A percentile compares a stretch with the other conserved stretches of the same genome.
Evolutionary conservation across 441 rosid genomes (phyloP).

Genomic region (Brassica balearica): DNA sequence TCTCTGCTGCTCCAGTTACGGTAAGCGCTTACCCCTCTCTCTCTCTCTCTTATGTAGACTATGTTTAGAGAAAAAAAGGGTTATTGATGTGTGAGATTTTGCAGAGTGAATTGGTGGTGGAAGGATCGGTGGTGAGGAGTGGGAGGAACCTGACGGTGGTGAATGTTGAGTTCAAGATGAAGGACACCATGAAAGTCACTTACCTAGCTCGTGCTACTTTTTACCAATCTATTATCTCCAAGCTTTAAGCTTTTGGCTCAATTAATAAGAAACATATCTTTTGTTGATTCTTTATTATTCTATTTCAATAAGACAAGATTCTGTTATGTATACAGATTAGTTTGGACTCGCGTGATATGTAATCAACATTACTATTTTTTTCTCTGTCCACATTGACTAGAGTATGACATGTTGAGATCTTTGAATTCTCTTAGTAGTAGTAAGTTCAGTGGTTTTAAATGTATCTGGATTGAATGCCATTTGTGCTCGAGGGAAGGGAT

Average conservation of each 20-base stretch:
- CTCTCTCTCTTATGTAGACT: background rate
- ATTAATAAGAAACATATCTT: too few relatives aligned
- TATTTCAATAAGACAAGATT: too few relatives aligned
- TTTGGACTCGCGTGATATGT: too few relatives aligned
- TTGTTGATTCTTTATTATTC: too few relatives aligned
- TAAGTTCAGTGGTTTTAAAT: too few relatives aligned
- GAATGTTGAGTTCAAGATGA: slow-evolving; percentile 59
- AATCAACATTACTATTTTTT: too few relatives aligned
- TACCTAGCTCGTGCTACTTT: slow-evolving; percentile 67
- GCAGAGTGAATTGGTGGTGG: slow-evolving; percentile 55
- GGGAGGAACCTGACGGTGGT: slow-evolving; percentile 76
- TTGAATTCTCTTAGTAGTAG: too few relatives aligned
- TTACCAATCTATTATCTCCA: slow-evolving; percentile 55
- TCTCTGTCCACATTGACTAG: too few relatives aligned
- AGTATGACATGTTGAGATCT: too few relatives aligned
- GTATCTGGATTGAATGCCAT: too few relatives aligned
- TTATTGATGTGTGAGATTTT: slow-evolving; percentile 12
- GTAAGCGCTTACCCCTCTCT: slow-evolving; percentile 37
- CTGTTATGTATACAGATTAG: too few relatives aligned
- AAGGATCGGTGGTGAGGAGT: slow-evolving; percentile 67
- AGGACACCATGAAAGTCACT: slow-evolving; percentile 56
- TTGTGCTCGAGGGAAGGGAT: too few relatives aligned
- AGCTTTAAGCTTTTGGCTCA: slow-evolving; percentile 34
- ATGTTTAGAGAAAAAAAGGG: slow-evolving; percentile 13
- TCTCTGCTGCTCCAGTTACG: slow-evolving; percentile 57